Base-by-base conservation (phyloP, 2,329 filamentous ascomycete species). In the Biscogniauxia sp. region DNA sequence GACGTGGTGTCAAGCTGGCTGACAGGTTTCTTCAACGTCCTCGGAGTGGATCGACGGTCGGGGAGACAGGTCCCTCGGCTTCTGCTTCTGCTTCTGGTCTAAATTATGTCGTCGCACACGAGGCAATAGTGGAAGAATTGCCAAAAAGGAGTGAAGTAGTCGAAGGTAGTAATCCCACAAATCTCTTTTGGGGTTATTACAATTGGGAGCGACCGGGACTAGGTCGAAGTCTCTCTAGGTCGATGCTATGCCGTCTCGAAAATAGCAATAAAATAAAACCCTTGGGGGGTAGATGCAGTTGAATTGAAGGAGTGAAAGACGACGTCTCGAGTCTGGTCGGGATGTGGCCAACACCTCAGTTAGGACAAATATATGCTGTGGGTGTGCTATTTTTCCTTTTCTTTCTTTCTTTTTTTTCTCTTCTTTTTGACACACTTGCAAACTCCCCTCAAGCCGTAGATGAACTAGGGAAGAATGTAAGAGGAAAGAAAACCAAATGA, bases 121-220 rank as follows among this genome's bases (percentile, higher is more conserved):
- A 60, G 45, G 63, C 63, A 61, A 66, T 63, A 66, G 66, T 59
- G 61, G 64, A 59, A 64, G 66, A 64, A 54, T 64, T 62, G 64
- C 52, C 51, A 51, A 56, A 61, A 68, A 63, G 60, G 63, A 68
- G 58, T 60, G 56, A 61, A 61, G 52, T 23, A 61, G 49, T 66
- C 58, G 64, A 71, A 72, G 60, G 62, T 70, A 72, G 58, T 63
- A 64, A 66, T 68, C 64, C 69, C 68, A 61, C 66, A 67, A 63
- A 60, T 64, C 60, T 64, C 61, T 56, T 60, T 32, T 62, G 61
- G 66, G 65, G 66, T 61, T 68, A 72, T 72, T 72, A 72, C 67
- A 72, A 72, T 61, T 62, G 61, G 63, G 62, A 58, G 64, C 68
- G 66, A 66, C 64, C 65, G 66, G 58, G 62, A 58, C 61, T 63